These are phyloP conservation scores for Scheffersomyces segobiensis DNA, from an alignment of 1,139 yeast species.

Conservation along the genomic window DNA sequence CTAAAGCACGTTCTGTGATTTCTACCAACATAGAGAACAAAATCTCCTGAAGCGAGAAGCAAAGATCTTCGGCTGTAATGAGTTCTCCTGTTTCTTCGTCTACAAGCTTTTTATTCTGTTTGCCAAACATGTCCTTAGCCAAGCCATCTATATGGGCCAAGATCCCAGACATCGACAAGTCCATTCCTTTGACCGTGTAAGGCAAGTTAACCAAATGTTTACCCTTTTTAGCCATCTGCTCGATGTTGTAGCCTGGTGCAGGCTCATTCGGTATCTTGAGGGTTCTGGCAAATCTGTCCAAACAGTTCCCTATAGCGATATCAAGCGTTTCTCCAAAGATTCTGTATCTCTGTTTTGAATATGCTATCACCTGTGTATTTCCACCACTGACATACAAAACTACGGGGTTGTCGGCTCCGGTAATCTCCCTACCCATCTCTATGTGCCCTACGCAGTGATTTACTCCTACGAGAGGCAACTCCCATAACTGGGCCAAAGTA, in stretches of 20 bases:
- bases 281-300: slow-evolving; percentile 93
- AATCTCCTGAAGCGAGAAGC: slow-evolving; percentile 91
- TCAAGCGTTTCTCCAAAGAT: slow-evolving; percentile 97
- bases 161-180: slow-evolving; percentile 93
- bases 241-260: slow-evolving; percentile 96
- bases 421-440: slow-evolving; percentile 98
- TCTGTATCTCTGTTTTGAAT: slow-evolving; percentile 87
- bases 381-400: slow-evolving; percentile 98
- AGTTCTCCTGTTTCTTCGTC: slow-evolving; percentile 54
- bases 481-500: slow-evolving; percentile 78
- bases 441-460: slow-evolving; percentile 98
- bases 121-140: slow-evolving; percentile 67
- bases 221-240: slow-evolving; percentile 83
- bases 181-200: slow-evolving; percentile 98
- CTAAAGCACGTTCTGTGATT: slow-evolving; percentile 98
- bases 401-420: slow-evolving; percentile 93
- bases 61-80: slow-evolving; percentile 82
- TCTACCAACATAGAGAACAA: slow-evolving; percentile 95
- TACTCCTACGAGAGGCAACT: slow-evolving; percentile 86
- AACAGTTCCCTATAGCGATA: slow-evolving; percentile 95
- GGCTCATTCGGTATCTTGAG: slow-evolving; percentile 88
- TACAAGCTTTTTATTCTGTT: slow-evolving; percentile 49
- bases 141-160: slow-evolving; percentile 78
- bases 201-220: slow-evolving; percentile 75
- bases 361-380: slow-evolving; percentile 96